phyloP scores from a whole-genome alignment of 2,329 filamentous ascomycete species.

The Exophiala bonariae region DNA sequence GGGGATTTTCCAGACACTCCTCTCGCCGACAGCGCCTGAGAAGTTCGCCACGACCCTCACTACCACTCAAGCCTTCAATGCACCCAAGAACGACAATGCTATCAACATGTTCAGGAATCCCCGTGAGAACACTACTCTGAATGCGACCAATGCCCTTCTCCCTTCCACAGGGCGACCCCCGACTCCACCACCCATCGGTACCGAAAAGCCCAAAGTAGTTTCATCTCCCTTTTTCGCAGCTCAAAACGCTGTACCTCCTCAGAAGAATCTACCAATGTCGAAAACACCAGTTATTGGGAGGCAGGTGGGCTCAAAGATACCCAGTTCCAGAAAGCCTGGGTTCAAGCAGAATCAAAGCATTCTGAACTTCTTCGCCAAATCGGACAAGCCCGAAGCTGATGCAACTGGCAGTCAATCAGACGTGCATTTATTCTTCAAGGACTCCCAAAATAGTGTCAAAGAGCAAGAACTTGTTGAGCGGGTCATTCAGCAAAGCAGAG shows the following conservation, averaged over 20 bases:
- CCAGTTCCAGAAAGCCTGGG: constrained; percentile 16
- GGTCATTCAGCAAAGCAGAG: neutral
- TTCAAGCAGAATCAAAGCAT: constrained; percentile 51
- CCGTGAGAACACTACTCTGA: constrained; percentile 18
- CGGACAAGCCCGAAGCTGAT: constrained; percentile 30
- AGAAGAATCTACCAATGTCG: constrained; percentile 11
- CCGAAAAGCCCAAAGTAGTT: neutral
- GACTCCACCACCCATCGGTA: constrained; percentile 15
- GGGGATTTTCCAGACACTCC: neutral
- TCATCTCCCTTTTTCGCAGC: constrained; percentile 14
- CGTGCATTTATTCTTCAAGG: constrained; percentile 38
- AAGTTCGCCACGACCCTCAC: too few relatives aligned
- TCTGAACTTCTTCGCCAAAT: constrained; percentile 56
- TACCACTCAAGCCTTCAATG: too few relatives aligned
- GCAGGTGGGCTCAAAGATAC: constrained; percentile 18
- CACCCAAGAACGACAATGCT: neutral
- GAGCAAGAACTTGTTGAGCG: neutral
- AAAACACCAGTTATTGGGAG: constrained; percentile 18
- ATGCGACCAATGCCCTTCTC: constrained; percentile 3
- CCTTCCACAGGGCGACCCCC: constrained; percentile 24
- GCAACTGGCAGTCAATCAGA: constrained; percentile 31
- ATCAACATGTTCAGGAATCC: constrained; percentile 28
- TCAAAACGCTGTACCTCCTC: constrained; percentile 18
- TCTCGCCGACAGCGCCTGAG: too few relatives aligned
- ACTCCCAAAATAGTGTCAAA: constrained; percentile 9